These are phyloP conservation scores for Aspergillus carlsbadensis DNA, from an alignment of 495 filamentous ascomycete species.

Conservation along the genomic window DNA sequence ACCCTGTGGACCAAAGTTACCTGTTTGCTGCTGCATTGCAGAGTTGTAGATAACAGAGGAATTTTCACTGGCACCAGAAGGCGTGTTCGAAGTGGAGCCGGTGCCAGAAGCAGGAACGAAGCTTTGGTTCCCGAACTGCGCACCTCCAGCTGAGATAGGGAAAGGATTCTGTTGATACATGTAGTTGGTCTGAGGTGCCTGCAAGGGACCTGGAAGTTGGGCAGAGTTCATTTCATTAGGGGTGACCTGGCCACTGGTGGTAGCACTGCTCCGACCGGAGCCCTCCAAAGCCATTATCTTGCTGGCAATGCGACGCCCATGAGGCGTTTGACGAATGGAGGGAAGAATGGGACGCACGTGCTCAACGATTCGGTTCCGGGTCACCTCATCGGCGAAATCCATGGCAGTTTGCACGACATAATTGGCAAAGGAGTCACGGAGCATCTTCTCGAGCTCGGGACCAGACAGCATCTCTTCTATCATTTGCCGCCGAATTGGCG, in stretches of 20 bases:
- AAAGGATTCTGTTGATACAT: conserved; percentile 32
- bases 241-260: conserved; percentile 37
- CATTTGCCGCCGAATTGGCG: conserved; percentile 69
- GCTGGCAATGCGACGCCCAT: conserved; percentile 85
- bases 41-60: conserved; percentile 28
- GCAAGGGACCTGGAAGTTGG: conserved; percentile 34
- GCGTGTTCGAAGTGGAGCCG: conserved; percentile 31
- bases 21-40: conserved; percentile 25
- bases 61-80: conserved; percentile 31
- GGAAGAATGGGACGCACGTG: conserved; percentile 80
- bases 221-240: conserved; percentile 38
- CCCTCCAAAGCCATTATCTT: conserved; percentile 63
- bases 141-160: conserved; percentile 20
- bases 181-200: conserved; percentile 31
- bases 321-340: conserved; percentile 79
- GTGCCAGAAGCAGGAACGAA: conserved; percentile 30
- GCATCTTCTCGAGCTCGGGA: conserved; percentile 76
- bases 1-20: conserved; percentile 28
- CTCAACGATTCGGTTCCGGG: conserved; percentile 73
- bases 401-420: conserved; percentile 97
- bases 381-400: conserved; percentile 72
- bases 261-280: conserved; percentile 33
- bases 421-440: conserved; percentile 91
- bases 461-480: conserved; percentile 77
- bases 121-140: conserved; percentile 28